Base-by-base conservation (phyloP, 495 filamentous ascomycete species). In the Penicillium dipodomyicola region DNA sequence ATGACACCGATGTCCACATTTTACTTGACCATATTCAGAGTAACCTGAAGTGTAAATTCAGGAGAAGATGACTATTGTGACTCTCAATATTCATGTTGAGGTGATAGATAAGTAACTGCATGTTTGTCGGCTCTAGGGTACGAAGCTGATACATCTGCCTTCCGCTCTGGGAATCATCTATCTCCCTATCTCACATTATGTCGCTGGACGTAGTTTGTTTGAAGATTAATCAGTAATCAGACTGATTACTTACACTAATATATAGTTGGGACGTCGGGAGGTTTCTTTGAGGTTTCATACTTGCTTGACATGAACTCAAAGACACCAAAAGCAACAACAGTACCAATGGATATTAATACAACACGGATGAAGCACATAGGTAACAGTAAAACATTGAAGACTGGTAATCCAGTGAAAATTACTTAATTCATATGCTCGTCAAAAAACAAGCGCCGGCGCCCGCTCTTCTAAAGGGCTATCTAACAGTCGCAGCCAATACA, bases 381-480 rank as follows among this genome's bases (percentile, higher is more conserved):
- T 39, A 6, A 17, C 15, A 33, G n/a, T 39, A 39, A 6, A 39
- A 39, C 7, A 39, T 39, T 17, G n/a, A 17, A 17, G 15, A 39
- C 35, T 39, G 35, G 1, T 7, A 10, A 30, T 30, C 14, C 33
- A 39, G n/a, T 39, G 9, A 48, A 30, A 20, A 52, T 20, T 42
- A 43, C 14, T 52, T 43, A 29, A 39, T 54, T 54, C 52, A 39
- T 54, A 29, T 47, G 52, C 42, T 54, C 52, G 52, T 47, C 27
- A 47, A 54, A 54, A 52, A 54, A 54, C 52, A 54, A 46, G 52
- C 43, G 52, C 52, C 52, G 42, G 52, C 52, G 52, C 52, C 52
- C 52, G 52, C 52, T 54, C 41, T 47, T 54, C 43, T 54, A 54
- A 39, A 40, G 42, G 52, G 52, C 33, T 52, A 40, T 54, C 42